Percentiles rank a stretch among this genome's conserved stretches.
These are phyloP conservation scores for Phytopythium helicoides DNA, from an alignment of 352 stramenopile species.

Conservation along the genomic window DNA sequence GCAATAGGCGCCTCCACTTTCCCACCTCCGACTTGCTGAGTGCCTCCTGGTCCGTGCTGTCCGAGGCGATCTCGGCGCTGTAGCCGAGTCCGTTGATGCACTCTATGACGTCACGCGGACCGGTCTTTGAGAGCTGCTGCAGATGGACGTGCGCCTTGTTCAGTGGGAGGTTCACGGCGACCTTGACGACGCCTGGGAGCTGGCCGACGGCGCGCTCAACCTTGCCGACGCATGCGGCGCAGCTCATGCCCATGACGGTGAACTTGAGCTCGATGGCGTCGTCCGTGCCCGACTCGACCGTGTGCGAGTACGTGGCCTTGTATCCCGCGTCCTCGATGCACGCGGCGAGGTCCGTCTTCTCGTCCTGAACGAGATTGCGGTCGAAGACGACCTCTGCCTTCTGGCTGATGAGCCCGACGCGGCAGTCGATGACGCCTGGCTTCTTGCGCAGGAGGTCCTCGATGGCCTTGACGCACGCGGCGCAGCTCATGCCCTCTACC, in stretches of 20 bases:
- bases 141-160: constrained; percentile 80
- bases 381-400: constrained; percentile 86
- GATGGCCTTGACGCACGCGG: constrained; percentile 85
- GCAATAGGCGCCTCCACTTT: constrained; percentile 73
- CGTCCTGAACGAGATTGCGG: constrained; percentile 58
- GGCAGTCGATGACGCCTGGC: constrained; percentile 68
- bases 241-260: constrained; percentile 65
- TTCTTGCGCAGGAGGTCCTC: constrained; percentile 70
- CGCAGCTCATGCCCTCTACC: constrained; percentile 86
- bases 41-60: constrained; percentile 56
- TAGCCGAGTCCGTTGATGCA: constrained; percentile 70
- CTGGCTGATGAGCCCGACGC: constrained; percentile 82
- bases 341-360: constrained; percentile 37
- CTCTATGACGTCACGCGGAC: constrained; percentile 67
- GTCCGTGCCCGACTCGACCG: constrained; percentile 68
- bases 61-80: constrained; percentile 44
- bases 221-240: constrained; percentile 56
- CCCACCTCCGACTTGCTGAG: constrained; percentile 69
- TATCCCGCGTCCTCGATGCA: constrained; percentile 80
- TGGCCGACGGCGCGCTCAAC: constrained; percentile 62
- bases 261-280: constrained; percentile 84
- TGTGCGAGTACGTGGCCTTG: constrained; percentile 73
- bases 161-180: constrained; percentile 55
- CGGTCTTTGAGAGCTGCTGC: constrained; percentile 72
- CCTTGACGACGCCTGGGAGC: constrained; percentile 72